These are phyloP conservation scores for Hanseniaspora hatyaiensis DNA, from an alignment of 805 yeast genomes.

Conservation along the genomic window DNA sequence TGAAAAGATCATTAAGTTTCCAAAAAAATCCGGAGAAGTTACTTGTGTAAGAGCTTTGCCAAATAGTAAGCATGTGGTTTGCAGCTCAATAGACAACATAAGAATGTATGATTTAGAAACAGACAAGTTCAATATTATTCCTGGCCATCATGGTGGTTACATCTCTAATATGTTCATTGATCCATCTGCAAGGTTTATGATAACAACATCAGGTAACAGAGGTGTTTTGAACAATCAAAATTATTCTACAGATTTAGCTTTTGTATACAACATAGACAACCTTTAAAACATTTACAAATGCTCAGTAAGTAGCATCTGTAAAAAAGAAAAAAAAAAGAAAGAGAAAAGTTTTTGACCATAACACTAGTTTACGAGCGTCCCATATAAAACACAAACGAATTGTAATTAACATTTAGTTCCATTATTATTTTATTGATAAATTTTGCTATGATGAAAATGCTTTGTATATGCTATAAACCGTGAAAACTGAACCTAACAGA, in stretches of 20 bases:
- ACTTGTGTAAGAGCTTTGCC: constrained; percentile 71
- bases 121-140: constrained; percentile 59
- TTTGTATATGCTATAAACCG: constrained; percentile 3
- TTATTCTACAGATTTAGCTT: constrained; percentile 61
- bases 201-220: constrained; percentile 85
- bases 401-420: too few species aligned
- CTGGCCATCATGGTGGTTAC: constrained; percentile 94
- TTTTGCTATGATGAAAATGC: not conserved
- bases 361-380: too few species aligned
- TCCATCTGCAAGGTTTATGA: constrained; percentile 76
- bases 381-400: too few species aligned
- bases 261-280: constrained; percentile 62
- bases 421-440: too few species aligned
- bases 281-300: constrained; percentile 22
- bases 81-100: constrained; percentile 85
- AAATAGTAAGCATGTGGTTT: constrained; percentile 62
- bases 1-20: constrained; percentile 55
- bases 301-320: not conserved
- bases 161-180: constrained; percentile 69
- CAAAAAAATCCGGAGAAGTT: constrained; percentile 83
- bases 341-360: not conserved
- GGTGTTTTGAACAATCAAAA: constrained; percentile 69
- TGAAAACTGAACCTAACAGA: not conserved
- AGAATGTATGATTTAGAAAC: constrained; percentile 62
- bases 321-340: not conserved